Evolutionary conservation across 2,329 filamentous ascomycete genomes (phyloP).

Genomic region (Ceratocystiopsis brevicomis): DNA sequence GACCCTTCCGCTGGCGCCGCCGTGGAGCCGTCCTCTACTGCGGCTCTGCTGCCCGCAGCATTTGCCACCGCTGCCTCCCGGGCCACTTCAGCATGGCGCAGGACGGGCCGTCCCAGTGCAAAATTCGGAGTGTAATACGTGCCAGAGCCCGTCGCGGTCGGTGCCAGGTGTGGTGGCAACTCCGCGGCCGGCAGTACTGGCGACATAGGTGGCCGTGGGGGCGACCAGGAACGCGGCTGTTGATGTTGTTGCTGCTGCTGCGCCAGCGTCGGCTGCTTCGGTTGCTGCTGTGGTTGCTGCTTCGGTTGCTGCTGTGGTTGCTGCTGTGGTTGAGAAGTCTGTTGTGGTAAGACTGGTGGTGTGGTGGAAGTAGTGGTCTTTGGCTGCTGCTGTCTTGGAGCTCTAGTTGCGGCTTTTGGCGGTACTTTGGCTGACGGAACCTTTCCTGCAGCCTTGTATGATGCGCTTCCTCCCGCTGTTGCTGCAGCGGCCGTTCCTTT

Average conservation of each 20-base stretch:
- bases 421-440: background rate
- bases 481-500: too few relatives aligned
- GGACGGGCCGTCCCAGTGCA: constrained; percentile 5
- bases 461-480: background rate
- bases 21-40: background rate
- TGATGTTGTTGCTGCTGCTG: background rate
- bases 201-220: constrained; percentile 30
- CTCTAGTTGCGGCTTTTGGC: too few relatives aligned
- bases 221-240: constrained; percentile 22
- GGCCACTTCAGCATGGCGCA: constrained; percentile 6
- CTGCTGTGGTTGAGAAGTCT: too few relatives aligned
- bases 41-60: background rate
- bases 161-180: constrained; percentile 16
- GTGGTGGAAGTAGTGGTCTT: too few relatives aligned
- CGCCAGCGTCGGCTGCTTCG: background rate
- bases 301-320: too few relatives aligned
- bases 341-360: too few relatives aligned
- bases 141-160: constrained; percentile 16
- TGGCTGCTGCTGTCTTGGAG: too few relatives aligned
- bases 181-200: constrained; percentile 28
- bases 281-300: background rate
- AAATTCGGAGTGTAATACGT: constrained; percentile 10
- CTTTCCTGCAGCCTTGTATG: background rate
- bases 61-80: constrained; percentile 3
- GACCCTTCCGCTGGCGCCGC: background rate